phyloP scores from a whole-genome alignment of 1,139 yeast genomes.

The Saccharomyces hybrid region DNA sequence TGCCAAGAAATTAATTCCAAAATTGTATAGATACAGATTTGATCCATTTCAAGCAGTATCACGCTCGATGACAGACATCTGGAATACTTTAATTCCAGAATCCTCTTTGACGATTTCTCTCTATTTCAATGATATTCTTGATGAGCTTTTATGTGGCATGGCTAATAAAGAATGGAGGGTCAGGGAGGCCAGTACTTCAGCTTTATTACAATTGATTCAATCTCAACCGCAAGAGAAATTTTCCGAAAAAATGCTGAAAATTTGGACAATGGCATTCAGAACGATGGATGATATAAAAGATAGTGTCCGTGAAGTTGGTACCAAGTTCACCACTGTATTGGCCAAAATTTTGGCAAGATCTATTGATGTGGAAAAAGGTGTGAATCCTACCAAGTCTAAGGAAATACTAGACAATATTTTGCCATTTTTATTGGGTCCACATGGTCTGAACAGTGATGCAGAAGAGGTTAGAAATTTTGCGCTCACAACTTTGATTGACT shows the following conservation, averaged over 20 bases:
- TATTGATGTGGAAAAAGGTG: slow-evolving; percentile 34
- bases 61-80: slow-evolving; percentile 78
- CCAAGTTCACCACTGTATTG: slow-evolving; percentile 56
- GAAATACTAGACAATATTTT: slow-evolving; percentile 54
- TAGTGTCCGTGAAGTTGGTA: slow-evolving; percentile 80
- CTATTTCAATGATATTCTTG: slow-evolving; percentile 52
- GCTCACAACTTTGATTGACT: slow-evolving; percentile 59
- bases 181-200: slow-evolving; percentile 81
- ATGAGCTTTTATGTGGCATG: slow-evolving; percentile 63
- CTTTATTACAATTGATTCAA: slow-evolving; percentile 63
- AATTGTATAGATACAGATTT: slow-evolving; percentile 72
- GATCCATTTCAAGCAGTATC: slow-evolving; percentile 78
- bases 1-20: slow-evolving; percentile 64
- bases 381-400: slow-evolving; percentile 39
- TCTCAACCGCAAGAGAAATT: slow-evolving; percentile 50
- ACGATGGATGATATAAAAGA: slow-evolving; percentile 92
- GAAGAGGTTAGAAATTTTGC: slow-evolving; percentile 79
- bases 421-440: slow-evolving; percentile 73
- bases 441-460: slow-evolving; percentile 77
- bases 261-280: slow-evolving; percentile 87
- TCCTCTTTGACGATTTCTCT: slow-evolving; percentile 47
- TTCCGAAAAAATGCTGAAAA: slow-evolving; percentile 49
- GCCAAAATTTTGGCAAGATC: slow-evolving; percentile 57
- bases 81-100: slow-evolving; percentile 68
- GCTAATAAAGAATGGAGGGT: slow-evolving; percentile 88